Base-by-base conservation (phyloP, 192 early-diverging fungal genomes). In the Endogone sp. region DNA sequence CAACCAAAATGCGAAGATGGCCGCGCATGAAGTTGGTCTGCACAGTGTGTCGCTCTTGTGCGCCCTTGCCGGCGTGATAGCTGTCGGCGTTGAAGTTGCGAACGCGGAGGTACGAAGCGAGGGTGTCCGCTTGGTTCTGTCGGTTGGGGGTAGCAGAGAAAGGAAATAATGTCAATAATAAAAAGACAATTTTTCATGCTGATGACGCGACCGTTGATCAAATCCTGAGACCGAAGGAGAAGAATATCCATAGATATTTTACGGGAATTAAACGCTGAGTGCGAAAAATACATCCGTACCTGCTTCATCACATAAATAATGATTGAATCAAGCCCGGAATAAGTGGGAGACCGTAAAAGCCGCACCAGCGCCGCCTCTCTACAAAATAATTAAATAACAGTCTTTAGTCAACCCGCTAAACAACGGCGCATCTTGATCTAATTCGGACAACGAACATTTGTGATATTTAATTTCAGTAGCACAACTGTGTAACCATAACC, bases 1-100 rank as follows among this genome's bases (percentile, higher is more conserved):
- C 97, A 1, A 96, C 92, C 75, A 99, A 95, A 29, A 99, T 86
- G 56, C 86, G 84, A 21, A 92, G 81, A 0, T 76, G 64, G 22
- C 71, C 72, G 29, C 68, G 44, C 85, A 92, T 86, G 72, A 94
- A 95, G 11, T 83, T 79, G 0, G 75, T 55, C 79, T 95, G 93
- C 2, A 92, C 81, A 13, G 80, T 63, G 4, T 83, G 69, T 10
- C 92, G 85, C 37, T 91, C 87, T 2, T 75, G 65, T 2, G 80
- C 63, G 0, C 86, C 72, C 71, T 90, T 90, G 23, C 88, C 90
- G 2, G 91, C 89, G 74, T 95, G 93, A 60, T 95, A 95, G 63
- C 82, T 79, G 59, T 91, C 90, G 0, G 91, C 91, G 22, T 80
- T 79, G 4, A 92, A 82, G 56, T 83, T 82, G 1, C 88, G 79